Percentiles rank a stretch among this genome's conserved stretches.
These are phyloP conservation scores for Trifolium subterraneum DNA, from an alignment of 306 rosid species.

Conservation along the genomic window DNA sequence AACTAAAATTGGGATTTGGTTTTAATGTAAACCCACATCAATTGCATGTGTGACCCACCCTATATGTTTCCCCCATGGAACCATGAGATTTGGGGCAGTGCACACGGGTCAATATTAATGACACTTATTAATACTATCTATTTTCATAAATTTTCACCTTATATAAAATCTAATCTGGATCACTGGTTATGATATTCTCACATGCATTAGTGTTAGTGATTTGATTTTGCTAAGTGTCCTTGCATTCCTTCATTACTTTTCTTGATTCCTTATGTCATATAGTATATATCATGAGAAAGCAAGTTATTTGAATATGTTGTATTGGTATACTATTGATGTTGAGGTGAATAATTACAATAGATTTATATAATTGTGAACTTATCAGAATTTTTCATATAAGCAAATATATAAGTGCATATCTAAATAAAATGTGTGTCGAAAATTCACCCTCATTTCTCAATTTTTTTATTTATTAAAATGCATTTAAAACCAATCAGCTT, in stretches of 20 bases:
- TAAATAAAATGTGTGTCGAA: too few relatives aligned
- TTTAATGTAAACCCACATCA: conserved; percentile 44
- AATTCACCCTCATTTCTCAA: too few relatives aligned
- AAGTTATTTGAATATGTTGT: not conserved
- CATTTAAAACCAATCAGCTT: conserved; percentile 21
- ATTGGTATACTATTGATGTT: too few relatives aligned
- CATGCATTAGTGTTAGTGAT: conserved; percentile 42
- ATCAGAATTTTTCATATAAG: too few relatives aligned
- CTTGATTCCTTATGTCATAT: conserved; percentile 23
- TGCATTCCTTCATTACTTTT: conserved; percentile 33
- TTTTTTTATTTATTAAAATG: not conserved
- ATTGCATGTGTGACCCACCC: conserved; percentile 45
- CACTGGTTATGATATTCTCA: conserved; percentile 54
- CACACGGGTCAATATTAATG: conserved; percentile 45
- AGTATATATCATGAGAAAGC: not conserved
- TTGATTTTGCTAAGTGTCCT: conserved; percentile 15
- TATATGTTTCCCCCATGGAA: conserved; percentile 37
- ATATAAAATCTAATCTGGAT: conserved; percentile 45
- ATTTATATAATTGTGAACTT: too few relatives aligned
- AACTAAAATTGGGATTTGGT: conserved; percentile 31
- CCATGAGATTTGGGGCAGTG: conserved; percentile 47
- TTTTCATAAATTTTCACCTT: conserved; percentile 32
- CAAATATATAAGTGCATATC: too few relatives aligned
- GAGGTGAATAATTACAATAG: too few relatives aligned
- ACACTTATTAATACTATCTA: not conserved